These are phyloP conservation scores for Dendrobium nobile DNA, from an alignment of 106 monocot genomes.

Conservation along the genomic window DNA sequence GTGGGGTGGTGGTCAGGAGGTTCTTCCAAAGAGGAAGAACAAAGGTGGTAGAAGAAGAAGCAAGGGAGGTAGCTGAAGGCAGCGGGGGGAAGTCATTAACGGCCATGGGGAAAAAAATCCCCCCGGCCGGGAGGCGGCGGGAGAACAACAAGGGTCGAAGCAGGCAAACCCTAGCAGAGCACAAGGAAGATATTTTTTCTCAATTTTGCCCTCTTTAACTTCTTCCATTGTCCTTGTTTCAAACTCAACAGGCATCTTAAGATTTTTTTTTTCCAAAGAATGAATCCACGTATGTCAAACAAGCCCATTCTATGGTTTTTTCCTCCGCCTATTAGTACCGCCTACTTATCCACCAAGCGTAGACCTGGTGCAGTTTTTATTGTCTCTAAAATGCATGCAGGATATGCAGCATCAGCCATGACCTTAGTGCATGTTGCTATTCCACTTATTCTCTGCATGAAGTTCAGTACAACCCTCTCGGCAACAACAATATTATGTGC, in stretches of 20 bases:
- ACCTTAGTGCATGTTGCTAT: conserved; percentile 84
- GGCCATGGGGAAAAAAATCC: too few relatives aligned
- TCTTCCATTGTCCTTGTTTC: conserved; percentile 94
- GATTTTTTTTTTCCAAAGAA: conserved; percentile 58
- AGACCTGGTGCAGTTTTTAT: conserved; percentile 98
- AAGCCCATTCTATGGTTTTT: conserved; percentile 96
- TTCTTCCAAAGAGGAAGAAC: too few relatives aligned
- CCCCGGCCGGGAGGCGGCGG: too few relatives aligned
- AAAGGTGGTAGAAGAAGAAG: too few relatives aligned
- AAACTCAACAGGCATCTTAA: conserved; percentile 86
- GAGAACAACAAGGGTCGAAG: too few relatives aligned
- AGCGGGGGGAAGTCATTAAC: too few relatives aligned
- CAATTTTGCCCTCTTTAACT: conserved; percentile 74
- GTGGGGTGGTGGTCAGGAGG: too few relatives aligned
- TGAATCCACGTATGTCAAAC: conserved; percentile 92
- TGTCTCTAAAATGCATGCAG: conserved; percentile 92
- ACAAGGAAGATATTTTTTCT: too few relatives aligned
- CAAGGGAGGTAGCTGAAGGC: too few relatives aligned
- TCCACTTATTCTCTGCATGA: conserved; percentile 99
- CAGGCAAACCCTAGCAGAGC: too few relatives aligned
- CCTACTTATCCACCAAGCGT: conserved; percentile 98
- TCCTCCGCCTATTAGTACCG: conserved; percentile 96
- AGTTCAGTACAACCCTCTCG: conserved; percentile 93
- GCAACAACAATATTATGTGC: conserved; percentile 85
- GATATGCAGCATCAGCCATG: conserved; percentile 86